A percentile compares a stretch with the other conserved stretches of the same genome.
Conservation (phyloP, 352 stramenopile genomes). For the Pythium myriotylum region DNA sequence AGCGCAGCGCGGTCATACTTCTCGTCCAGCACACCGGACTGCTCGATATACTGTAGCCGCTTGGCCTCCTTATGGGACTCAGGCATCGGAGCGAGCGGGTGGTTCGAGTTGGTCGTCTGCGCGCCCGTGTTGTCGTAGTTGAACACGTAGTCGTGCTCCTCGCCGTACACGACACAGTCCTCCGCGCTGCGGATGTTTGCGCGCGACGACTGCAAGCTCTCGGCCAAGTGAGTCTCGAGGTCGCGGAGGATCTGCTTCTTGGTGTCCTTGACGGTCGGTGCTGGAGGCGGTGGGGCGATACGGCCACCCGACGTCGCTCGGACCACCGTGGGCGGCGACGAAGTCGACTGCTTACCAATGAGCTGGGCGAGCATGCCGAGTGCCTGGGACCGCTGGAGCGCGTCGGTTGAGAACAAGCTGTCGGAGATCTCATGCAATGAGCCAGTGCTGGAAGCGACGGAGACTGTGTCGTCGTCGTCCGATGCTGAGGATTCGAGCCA, state of each 20-base stretch:
- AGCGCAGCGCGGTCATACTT: constrained; percentile 49
- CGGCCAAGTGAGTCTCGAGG: constrained; percentile 31
- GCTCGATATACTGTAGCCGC: constrained; percentile 45
- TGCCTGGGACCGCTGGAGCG: constrained; percentile 36
- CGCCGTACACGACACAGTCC: constrained; percentile 24
- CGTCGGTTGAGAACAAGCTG: constrained; percentile 47
- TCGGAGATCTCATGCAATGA: constrained; percentile 37
- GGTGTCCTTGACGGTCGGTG: constrained; percentile 23
- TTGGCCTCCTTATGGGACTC: constrained; percentile 35
- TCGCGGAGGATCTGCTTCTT: background rate
- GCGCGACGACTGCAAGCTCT: constrained; percentile 28
- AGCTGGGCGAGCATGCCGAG: constrained; percentile 49
- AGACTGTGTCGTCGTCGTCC: no score
- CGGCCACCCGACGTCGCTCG: background rate
- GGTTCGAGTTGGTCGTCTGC: constrained; percentile 21
- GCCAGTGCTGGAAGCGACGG: constrained; percentile 23
- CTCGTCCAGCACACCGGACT: constrained; percentile 37
- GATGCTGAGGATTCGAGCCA: constrained; percentile 46
- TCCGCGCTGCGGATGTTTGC: constrained; percentile 18
- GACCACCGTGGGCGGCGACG: no score
- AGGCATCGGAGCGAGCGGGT: constrained; percentile 41
- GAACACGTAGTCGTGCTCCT: constrained; percentile 50
- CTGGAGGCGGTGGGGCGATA: constrained; percentile 5
- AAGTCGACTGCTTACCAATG: no score
- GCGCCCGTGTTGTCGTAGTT: constrained; percentile 21